Conservation (phyloP, 1,284 basidiomycete genomes). For the Malassezia equina region DNA sequence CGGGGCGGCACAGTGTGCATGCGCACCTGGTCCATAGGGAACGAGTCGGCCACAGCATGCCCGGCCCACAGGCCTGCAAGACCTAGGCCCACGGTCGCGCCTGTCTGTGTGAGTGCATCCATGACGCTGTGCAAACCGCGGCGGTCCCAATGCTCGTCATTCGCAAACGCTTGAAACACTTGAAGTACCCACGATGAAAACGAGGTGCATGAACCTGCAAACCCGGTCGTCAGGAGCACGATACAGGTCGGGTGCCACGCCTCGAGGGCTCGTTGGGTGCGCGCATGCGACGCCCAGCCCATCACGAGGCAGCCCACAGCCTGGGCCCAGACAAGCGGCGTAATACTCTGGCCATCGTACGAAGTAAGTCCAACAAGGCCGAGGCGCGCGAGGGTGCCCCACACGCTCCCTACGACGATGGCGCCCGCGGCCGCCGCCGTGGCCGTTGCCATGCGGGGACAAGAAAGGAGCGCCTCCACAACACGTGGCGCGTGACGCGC, state of each 20-base stretch:
- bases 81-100: conserved; percentile 31
- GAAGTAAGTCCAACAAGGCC: conserved; percentile 50
- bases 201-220: conserved; percentile 90
- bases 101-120: conserved; percentile 41
- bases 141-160: conserved; percentile 57
- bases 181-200: conserved; percentile 92
- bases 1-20: not conserved
- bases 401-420: conserved; percentile 46
- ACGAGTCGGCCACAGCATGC: not conserved
- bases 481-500: not conserved
- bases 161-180: conserved; percentile 74
- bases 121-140: conserved; percentile 63
- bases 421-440: conserved; percentile 42
- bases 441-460: conserved; percentile 8
- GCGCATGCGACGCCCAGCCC: conserved; percentile 49
- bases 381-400: conserved; percentile 48
- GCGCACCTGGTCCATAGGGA: not conserved
- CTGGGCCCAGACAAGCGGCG: conserved; percentile 76
- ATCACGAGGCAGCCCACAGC: conserved; percentile 81
- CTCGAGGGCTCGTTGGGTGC: conserved; percentile 26
- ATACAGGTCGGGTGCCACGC: conserved; percentile 56
- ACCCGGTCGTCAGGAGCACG: conserved; percentile 79
- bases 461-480: not conserved
- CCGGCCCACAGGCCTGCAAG: conserved; percentile 21
- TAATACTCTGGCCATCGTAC: conserved; percentile 67